Evolutionary conservation across 2,329 filamentous ascomycete species (phyloP).

Genomic region (Fusarium penzigii): DNA sequence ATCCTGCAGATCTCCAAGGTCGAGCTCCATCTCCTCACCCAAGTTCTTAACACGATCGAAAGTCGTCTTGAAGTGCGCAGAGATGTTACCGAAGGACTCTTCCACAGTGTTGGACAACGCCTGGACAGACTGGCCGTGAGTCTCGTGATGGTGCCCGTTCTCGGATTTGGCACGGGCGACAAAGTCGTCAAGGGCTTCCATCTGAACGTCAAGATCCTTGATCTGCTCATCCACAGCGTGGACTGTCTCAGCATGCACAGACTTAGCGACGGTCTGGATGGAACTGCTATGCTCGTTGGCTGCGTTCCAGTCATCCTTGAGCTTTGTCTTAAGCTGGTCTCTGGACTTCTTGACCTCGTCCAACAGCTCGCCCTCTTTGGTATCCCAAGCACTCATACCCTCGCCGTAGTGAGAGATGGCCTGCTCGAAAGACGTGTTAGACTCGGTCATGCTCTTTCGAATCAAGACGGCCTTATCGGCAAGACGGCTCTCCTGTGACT

Average conservation of each 20-base stretch:
- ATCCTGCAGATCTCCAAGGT: slow-evolving; percentile 58
- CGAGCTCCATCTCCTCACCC: slow-evolving; percentile 65
- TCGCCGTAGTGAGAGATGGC: slow-evolving; percentile 66
- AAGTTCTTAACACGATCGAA: slow-evolving; percentile 68
- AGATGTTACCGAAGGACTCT: slow-evolving; percentile 71
- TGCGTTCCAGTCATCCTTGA: slow-evolving; percentile 82
- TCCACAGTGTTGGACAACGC: slow-evolving; percentile 68
- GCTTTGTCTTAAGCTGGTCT: slow-evolving; percentile 75
- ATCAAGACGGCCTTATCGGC: slow-evolving; percentile 62
- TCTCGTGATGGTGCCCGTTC: slow-evolving; percentile 75
- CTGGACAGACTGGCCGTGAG: slow-evolving; percentile 67
- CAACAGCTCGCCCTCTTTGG: slow-evolving; percentile 67
- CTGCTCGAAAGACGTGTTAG: slow-evolving; percentile 65
- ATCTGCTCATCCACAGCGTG: slow-evolving; percentile 89
- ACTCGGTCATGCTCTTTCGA: slow-evolving; percentile 62
- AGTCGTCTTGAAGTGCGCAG: slow-evolving; percentile 68
- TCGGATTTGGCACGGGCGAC: slow-evolving; percentile 79
- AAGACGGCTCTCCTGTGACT: slow-evolving; percentile 72
- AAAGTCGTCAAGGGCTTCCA: slow-evolving; percentile 88
- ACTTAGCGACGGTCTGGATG: slow-evolving; percentile 80
- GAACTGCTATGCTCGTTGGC: slow-evolving; percentile 80
- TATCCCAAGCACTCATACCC: slow-evolving; percentile 74
- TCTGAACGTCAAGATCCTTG: slow-evolving; percentile 81
- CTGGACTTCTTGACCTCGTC: slow-evolving; percentile 71
- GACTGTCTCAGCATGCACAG: slow-evolving; percentile 87